Conservation (phyloP, 495 filamentous ascomycete genomes). For the Zalerion maritima region DNA sequence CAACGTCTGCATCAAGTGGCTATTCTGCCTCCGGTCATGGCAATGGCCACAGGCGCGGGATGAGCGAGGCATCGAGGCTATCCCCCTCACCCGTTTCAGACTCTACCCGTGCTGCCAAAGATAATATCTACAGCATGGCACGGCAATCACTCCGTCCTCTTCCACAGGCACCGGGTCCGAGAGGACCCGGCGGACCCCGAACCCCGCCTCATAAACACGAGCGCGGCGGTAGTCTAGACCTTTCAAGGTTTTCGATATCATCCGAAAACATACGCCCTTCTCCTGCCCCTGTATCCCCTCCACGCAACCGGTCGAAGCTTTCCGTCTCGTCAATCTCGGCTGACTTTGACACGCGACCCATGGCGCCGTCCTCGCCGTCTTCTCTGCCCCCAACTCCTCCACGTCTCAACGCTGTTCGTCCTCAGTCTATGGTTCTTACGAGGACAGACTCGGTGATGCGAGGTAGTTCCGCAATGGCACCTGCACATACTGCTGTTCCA, state of each 20-base stretch:
- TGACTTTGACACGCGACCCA: slow-evolving; percentile 15
- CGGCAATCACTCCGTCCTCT: slow-evolving; percentile 68
- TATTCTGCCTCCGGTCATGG: slow-evolving; percentile 33
- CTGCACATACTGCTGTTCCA: slow-evolving; percentile 18
- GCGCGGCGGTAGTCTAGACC: slow-evolving; percentile 36
- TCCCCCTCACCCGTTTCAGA: slow-evolving; percentile 25
- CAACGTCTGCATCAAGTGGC: slow-evolving; percentile 58
- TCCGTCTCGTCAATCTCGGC: slow-evolving; percentile 21
- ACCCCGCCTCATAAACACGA: slow-evolving; percentile 20
- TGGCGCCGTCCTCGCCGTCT: slow-evolving; percentile 16
- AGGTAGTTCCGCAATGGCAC: slow-evolving; percentile 19
- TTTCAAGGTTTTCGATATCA: slow-evolving; percentile 28
- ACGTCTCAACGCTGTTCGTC: slow-evolving; percentile 29
- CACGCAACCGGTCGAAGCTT: slow-evolving; percentile 14
- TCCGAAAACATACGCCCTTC: slow-evolving; percentile 18
- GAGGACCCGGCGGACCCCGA: slow-evolving; percentile 17
- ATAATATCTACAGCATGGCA: slow-evolving; percentile 49
- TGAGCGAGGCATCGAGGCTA: slow-evolving; percentile 50
- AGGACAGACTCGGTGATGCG: slow-evolving; percentile 33
- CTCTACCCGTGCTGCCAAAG: slow-evolving; percentile 23
- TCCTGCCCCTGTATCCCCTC: slow-evolving; percentile 15
- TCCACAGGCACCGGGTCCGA: slow-evolving; percentile 47
- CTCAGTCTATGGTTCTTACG: slow-evolving; percentile 38
- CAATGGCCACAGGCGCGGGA: slow-evolving; percentile 61
- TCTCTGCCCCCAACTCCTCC: slow-evolving; percentile 20